Evolutionary conservation across 495 filamentous ascomycete species (phyloP).

Genomic region (Tuber microsphaerosporum): DNA sequence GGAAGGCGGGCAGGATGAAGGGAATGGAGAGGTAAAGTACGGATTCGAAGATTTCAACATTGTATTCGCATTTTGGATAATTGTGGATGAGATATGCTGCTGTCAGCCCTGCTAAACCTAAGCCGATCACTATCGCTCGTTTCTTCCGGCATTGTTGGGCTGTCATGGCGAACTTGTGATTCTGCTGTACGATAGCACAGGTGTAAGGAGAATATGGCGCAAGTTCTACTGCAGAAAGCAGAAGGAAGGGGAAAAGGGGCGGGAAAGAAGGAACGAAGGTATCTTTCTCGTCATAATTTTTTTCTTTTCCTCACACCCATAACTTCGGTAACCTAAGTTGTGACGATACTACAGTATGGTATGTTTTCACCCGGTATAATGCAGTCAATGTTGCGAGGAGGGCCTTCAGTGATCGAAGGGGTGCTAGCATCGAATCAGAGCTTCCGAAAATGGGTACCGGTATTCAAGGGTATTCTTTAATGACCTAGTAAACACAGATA

Average conservation of each 20-base stretch:
- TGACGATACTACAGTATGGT: not conserved
- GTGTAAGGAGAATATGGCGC: not conserved
- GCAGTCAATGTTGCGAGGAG: too few relatives aligned
- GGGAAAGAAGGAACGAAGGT: not conserved
- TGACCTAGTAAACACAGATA: too few relatives aligned
- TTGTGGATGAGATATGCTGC: constrained; percentile 49
- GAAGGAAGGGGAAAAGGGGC: not conserved
- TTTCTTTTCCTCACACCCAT: not conserved
- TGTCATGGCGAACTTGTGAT: not conserved
- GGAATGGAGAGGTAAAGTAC: constrained; percentile 40
- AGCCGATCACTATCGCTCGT: constrained; percentile 50
- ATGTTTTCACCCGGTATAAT: not conserved
- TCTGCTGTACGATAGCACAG: not conserved
- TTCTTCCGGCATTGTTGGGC: not conserved
- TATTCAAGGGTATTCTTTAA: too few relatives aligned
- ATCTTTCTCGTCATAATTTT: not conserved
- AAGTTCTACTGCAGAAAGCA: not conserved
- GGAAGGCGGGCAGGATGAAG: constrained; percentile 19
- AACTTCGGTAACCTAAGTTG: not conserved
- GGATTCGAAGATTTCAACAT: constrained; percentile 49
- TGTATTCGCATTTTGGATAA: constrained; percentile 46
- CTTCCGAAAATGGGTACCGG: too few relatives aligned
- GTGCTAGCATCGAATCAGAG: too few relatives aligned
- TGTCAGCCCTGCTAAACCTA: constrained; percentile 53
- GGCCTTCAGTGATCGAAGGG: too few relatives aligned